Conservation (phyloP, 495 filamentous ascomycete genomes). For the Hypomontagnella monticulosa region DNA sequence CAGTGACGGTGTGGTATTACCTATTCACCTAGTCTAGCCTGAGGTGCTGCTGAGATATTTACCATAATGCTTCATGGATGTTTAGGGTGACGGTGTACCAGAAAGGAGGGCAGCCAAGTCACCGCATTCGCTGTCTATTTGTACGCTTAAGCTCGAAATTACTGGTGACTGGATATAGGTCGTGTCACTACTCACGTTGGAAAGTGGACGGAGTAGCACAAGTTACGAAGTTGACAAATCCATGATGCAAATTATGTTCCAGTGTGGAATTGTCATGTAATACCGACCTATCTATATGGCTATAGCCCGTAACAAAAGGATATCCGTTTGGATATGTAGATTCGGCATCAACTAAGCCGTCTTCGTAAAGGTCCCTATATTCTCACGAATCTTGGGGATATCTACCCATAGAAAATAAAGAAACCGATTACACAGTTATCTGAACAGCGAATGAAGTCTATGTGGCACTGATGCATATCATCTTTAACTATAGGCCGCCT, state of each 20-base stretch:
- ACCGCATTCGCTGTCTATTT: too few species aligned
- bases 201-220: neutral
- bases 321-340: constrained; percentile 15
- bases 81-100: too few species aligned
- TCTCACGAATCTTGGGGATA: constrained; percentile 22
- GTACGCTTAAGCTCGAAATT: too few species aligned
- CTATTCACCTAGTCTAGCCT: neutral
- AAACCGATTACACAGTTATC: constrained; percentile 30
- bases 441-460: constrained; percentile 33
- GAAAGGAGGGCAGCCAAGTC: too few species aligned
- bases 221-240: neutral
- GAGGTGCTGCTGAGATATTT: neutral
- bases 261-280: constrained; percentile 15
- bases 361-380: constrained; percentile 27
- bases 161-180: too few species aligned
- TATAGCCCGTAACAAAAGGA: constrained; percentile 42
- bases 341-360: constrained; percentile 34
- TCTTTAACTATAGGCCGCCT: constrained; percentile 7
- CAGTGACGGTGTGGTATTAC: constrained; percentile 3
- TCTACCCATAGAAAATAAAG: constrained; percentile 21
- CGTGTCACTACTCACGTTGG: too few species aligned
- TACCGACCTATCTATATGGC: constrained; percentile 34
- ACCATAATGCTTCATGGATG: too few species aligned
- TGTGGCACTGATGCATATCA: constrained; percentile 18
- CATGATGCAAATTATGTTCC: constrained; percentile 35